A percentile compares a stretch with the other conserved stretches of the same genome.
phyloP scores from a whole-genome alignment of 345 rosid species.

The Noccaea bulbosa region DNA sequence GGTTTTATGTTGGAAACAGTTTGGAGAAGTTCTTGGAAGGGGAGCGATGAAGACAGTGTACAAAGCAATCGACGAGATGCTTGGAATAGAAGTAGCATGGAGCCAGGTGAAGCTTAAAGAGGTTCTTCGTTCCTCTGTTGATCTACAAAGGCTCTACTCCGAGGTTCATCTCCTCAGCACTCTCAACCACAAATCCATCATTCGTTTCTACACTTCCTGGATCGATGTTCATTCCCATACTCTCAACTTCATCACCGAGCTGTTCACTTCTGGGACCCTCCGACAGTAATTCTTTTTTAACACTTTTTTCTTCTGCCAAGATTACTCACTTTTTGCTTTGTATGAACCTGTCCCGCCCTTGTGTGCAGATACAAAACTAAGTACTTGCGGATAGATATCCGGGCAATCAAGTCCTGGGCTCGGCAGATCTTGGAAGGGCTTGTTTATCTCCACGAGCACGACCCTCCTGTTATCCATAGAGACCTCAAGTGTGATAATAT shows the following conservation, averaged over 20 bases:
- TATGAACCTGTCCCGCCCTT: slow-evolving; percentile 17
- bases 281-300: slow-evolving; percentile 52
- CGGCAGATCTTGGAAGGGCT: slow-evolving; percentile 65
- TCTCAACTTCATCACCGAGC: slow-evolving; percentile 85
- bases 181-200: slow-evolving; percentile 68
- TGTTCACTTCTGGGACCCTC: slow-evolving; percentile 84
- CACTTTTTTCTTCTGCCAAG: slow-evolving; percentile 6
- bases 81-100: slow-evolving; percentile 88
- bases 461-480: slow-evolving; percentile 69
- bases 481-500: slow-evolving; percentile 71
- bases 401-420: slow-evolving; percentile 67
- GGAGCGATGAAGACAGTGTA: slow-evolving; percentile 90
- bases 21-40: slow-evolving; percentile 68
- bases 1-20: slow-evolving; percentile 47
- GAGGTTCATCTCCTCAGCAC: slow-evolving; percentile 90
- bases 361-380: slow-evolving; percentile 60
- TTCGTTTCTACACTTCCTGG: slow-evolving; percentile 78
- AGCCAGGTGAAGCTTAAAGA: slow-evolving; percentile 65
- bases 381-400: slow-evolving; percentile 58
- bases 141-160: slow-evolving; percentile 74
- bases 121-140: slow-evolving; percentile 67
- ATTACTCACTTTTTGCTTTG: slow-evolving; percentile 4
- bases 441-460: slow-evolving; percentile 60
- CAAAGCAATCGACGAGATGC: slow-evolving; percentile 75
- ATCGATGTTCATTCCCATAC: slow-evolving; percentile 56